Percentiles rank a stretch among this genome's conserved stretches.
Evolutionary conservation across 495 filamentous ascomycete species (phyloP).

Genomic region (Tuber aestivum): DNA sequence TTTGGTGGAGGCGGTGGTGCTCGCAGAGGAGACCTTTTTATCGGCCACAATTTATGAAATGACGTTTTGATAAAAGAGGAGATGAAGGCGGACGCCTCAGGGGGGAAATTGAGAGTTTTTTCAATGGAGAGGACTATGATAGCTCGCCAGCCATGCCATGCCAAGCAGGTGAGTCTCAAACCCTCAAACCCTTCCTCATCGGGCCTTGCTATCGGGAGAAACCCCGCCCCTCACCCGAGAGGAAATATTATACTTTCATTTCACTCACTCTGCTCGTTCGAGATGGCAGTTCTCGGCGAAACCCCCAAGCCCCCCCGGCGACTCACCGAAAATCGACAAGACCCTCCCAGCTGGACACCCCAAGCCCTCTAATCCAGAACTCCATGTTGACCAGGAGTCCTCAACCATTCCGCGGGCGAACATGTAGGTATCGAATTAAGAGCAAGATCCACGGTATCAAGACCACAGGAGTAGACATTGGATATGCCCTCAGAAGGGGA

Average conservation of each 20-base stretch:
- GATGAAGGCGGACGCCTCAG: not conserved
- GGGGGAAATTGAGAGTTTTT: not conserved
- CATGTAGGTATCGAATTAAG: slow-evolving; percentile 41
- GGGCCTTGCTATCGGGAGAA: not conserved
- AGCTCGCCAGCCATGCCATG: not conserved
- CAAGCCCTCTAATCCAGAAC: slow-evolving; percentile 17
- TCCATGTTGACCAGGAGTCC: slow-evolving; percentile 62
- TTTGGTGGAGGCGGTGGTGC: slow-evolving; percentile 95
- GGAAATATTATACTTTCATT: too few species aligned
- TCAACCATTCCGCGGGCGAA: slow-evolving; percentile 72
- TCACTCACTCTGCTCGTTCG: slow-evolving; percentile 69
- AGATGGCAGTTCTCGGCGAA: slow-evolving; percentile 60
- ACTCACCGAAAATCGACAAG: slow-evolving; percentile 38
- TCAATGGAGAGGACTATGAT: too few species aligned
- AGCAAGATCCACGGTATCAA: slow-evolving; percentile 39
- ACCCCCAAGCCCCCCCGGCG: slow-evolving; percentile 40
- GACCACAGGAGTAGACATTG: slow-evolving; percentile 64
- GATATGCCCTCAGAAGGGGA: slow-evolving; percentile 95
- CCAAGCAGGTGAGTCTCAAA: not conserved
- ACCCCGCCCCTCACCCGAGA: not conserved
- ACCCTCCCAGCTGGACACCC: slow-evolving; percentile 44
- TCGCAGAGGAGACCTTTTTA: slow-evolving; percentile 69
- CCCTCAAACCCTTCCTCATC: not conserved
- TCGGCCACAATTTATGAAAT: slow-evolving; percentile 47
- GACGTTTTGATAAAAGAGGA: slow-evolving; percentile 4